phyloP scores from a whole-genome alignment of 495 filamentous ascomycete species.

The Xylaria nigripes region DNA sequence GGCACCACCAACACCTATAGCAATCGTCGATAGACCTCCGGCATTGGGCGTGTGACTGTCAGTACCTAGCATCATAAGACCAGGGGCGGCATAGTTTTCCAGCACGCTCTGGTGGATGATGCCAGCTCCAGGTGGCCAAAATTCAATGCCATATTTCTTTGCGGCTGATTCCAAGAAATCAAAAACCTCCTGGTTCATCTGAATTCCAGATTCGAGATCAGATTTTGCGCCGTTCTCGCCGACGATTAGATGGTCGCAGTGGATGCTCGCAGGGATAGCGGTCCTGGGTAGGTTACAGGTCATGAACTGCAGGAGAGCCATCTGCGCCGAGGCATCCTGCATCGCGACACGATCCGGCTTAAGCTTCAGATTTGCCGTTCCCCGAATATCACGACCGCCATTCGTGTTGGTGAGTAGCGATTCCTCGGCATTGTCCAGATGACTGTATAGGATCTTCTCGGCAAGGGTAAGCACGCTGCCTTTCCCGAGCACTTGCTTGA shows the following conservation, averaged over 20 bases:
- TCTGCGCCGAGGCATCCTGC: conserved; percentile 98
- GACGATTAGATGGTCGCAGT: conserved; percentile 99
- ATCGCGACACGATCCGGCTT: conserved; percentile 97
- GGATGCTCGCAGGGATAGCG: conserved; percentile 94
- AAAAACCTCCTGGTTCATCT: conserved; percentile 93
- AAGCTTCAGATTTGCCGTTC: conserved; percentile 88
- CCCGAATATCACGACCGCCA: conserved; percentile 74
- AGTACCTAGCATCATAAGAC: conserved; percentile 98
- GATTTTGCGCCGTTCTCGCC: conserved; percentile 81
- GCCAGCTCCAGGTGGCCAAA: conserved; percentile 97
- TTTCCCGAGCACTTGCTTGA: conserved; percentile 63
- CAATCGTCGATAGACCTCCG: conserved; percentile 86
- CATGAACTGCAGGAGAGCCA: conserved; percentile 98
- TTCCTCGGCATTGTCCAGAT: conserved; percentile 80
- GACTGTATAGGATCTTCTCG: conserved; percentile 97
- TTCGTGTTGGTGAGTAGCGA: conserved; percentile 69
- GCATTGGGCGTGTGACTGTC: conserved; percentile 97
- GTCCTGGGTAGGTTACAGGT: conserved; percentile 83
- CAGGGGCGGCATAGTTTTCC: conserved; percentile 96
- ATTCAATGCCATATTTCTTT: conserved; percentile 95
- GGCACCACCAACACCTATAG: conserved; percentile 94
- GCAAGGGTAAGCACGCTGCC: conserved; percentile 70
- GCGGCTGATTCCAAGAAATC: conserved; percentile 92
- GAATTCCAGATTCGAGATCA: conserved; percentile 78
- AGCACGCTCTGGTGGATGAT: conserved; percentile 98